Evolutionary conservation across 306 rosid species (phyloP), one percentile per base, ranked within the genome.

Genomic region (Hippophae gyantsensis): DNA sequence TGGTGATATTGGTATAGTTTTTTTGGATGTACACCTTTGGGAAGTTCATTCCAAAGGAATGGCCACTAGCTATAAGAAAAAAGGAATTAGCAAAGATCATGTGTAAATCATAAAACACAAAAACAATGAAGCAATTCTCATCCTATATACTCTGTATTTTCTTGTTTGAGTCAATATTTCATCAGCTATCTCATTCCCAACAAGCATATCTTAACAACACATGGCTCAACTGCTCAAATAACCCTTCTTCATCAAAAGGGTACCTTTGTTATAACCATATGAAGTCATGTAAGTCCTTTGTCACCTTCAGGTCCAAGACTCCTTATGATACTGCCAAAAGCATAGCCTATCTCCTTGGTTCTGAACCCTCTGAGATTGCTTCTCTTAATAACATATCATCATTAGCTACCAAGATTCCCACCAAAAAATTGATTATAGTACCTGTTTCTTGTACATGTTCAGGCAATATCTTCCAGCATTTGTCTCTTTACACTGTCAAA

Each of bases 391-490:
- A 58, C 2, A 61, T 79, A 18, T 57, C 63, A 38, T 57, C 63
- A 12, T 7, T 27, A 6, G 47, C 25, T 32, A 61, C 50, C 40
- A 83, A 43, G 10, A 66, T 79, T 70, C 66, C 78, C 42, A n/a
- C 63, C 26, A 56, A 74, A 10, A 70, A 40, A 48, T 52, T 77
- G 43, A 52, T 77, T 48, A 67, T 66, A 18, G 86, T 80, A 25
- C 89, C 89, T 1, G 45, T 77, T 0, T 71, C 49, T 9, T 83
- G 89, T 43, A 64, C 85, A 0, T 83, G 86, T 64, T 63, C 73
- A 7, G 89, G 85, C 43, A 72, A 64, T 43, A 74, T 76, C 52
- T 83, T 69, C 60, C 77, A 78, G 77, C 83, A 83, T 11, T 49
- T 23, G 23, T 10, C 83, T 51, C 51, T 63, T 58, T 74, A 80